Evolutionary conservation across 2,329 filamentous ascomycete genomes (phyloP).

Genomic region (Aureobasidium zeae): DNA sequence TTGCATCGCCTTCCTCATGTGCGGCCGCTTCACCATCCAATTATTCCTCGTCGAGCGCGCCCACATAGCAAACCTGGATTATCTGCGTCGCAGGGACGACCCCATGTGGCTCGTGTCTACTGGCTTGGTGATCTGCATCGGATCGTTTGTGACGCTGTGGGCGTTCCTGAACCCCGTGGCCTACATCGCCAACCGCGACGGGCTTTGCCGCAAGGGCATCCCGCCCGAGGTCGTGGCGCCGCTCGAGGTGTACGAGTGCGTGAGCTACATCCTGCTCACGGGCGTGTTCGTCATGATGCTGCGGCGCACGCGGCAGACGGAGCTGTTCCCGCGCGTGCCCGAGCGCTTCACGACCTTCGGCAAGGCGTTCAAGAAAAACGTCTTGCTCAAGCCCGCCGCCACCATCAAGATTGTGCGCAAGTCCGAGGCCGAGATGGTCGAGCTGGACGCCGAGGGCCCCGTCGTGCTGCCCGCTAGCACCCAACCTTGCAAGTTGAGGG

Average conservation of each 20-base stretch:
- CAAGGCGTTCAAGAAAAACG: not conserved
- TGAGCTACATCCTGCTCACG: constrained; percentile 34
- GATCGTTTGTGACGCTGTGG: constrained; percentile 19
- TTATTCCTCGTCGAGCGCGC: constrained; percentile 35
- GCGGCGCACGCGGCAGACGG: constrained; percentile 17
- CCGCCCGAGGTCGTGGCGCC: constrained; percentile 30
- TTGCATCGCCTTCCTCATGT: constrained; percentile 33
- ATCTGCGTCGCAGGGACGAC: constrained; percentile 27
- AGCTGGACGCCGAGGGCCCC: not conserved
- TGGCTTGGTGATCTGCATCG: constrained; percentile 18
- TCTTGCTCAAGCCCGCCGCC: not conserved
- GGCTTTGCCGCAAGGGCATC: constrained; percentile 33
- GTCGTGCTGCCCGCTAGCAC: constrained; percentile 9
- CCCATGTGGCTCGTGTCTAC: constrained; percentile 30
- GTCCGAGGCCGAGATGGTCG: not conserved
- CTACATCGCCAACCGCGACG: constrained; percentile 25
- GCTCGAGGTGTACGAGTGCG: constrained; percentile 31
- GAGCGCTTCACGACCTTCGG: constrained; percentile 7
- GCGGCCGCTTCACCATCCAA: constrained; percentile 30
- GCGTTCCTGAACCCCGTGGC: constrained; percentile 25
- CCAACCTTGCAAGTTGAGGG: constrained; percentile 22
- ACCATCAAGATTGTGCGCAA: not conserved
- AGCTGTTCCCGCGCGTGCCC: not conserved
- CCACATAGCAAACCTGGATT: constrained; percentile 30
- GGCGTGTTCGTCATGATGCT: constrained; percentile 32